A percentile compares a stretch with the other conserved stretches of the same genome.
Evolutionary conservation across 73 alveolate species (phyloP).

Genomic region (Breviolum minutum): DNA sequence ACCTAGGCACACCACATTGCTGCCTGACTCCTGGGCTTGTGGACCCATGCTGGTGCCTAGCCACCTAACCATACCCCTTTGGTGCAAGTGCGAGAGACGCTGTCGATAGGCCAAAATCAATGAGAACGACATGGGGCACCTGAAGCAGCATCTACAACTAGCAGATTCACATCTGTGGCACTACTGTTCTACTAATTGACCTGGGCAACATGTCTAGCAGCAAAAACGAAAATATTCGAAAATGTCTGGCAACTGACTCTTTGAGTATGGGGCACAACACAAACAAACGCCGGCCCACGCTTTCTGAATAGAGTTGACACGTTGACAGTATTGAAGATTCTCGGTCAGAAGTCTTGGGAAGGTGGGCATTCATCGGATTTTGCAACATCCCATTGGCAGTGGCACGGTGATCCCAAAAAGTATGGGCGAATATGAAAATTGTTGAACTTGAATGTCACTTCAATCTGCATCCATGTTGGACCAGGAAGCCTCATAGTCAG

Average conservation of each 20-base stretch:
- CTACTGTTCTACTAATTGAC: background rate
- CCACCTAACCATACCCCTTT: background rate
- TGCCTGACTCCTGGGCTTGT: background rate
- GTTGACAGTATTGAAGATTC: too few relatives aligned
- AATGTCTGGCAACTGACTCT: background rate
- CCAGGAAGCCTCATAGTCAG: conserved; percentile 20
- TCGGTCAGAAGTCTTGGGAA: too few relatives aligned
- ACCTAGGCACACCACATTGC: conserved; percentile 11
- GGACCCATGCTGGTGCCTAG: background rate
- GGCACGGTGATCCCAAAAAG: too few relatives aligned
- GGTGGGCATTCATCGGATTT: too few relatives aligned
- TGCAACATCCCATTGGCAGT: background rate
- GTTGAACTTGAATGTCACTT: too few relatives aligned
- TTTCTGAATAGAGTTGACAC: too few relatives aligned
- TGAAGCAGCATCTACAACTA: background rate
- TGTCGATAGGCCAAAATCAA: conserved; percentile 67
- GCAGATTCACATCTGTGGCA: background rate
- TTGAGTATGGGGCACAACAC: background rate
- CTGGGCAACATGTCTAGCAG: too few relatives aligned
- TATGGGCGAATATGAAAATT: too few relatives aligned
- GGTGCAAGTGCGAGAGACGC: conserved; percentile 7
- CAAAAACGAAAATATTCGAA: background rate
- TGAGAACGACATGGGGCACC: conserved; percentile 84
- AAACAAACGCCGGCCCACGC: too few relatives aligned
- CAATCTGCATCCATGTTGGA: too few relatives aligned